phyloP scores from a whole-genome alignment of 2,329 filamentous ascomycete species.

The Rhinocladiella similis region DNA sequence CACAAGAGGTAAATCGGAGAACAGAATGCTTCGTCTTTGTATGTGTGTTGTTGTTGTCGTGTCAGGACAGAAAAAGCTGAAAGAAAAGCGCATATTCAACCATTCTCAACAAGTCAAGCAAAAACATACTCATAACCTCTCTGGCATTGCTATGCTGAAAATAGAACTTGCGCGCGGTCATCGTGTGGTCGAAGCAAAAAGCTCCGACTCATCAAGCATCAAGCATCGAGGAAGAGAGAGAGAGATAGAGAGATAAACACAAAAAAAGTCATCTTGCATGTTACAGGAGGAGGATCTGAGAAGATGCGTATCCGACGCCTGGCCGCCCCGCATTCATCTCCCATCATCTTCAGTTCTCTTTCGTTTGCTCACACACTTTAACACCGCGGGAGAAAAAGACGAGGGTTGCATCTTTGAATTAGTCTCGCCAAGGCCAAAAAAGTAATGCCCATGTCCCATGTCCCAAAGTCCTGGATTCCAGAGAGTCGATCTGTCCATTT shows the following conservation, averaged over 20 bases:
- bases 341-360: not conserved
- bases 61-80: too few relatives aligned
- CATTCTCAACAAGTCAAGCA: conserved; percentile 16
- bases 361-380: conserved; percentile 8
- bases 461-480: conserved; percentile 11
- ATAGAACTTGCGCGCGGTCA: not conserved
- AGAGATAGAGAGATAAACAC: too few relatives aligned
- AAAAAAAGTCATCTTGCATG: conserved; percentile 15
- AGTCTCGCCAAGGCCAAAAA: conserved; percentile 18
- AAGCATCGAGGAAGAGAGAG: not conserved
- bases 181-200: not conserved
- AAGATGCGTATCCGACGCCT: conserved; percentile 1
- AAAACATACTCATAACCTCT: conserved; percentile 11
- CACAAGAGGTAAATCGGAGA: too few relatives aligned
- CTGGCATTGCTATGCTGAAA: not conserved
- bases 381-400: conserved; percentile 8
- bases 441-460: conserved; percentile 5
- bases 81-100: too few relatives aligned
- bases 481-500: conserved; percentile 7
- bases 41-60: too few relatives aligned
- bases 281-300: conserved; percentile 14
- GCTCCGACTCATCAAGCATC: conserved; percentile 9
- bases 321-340: not conserved
- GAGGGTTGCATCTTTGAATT: conserved; percentile 9
- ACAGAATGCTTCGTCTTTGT: too few relatives aligned